Evolutionary conservation across 2,329 filamentous ascomycete genomes (phyloP).

Genomic region (Talaromyces sp.): DNA sequence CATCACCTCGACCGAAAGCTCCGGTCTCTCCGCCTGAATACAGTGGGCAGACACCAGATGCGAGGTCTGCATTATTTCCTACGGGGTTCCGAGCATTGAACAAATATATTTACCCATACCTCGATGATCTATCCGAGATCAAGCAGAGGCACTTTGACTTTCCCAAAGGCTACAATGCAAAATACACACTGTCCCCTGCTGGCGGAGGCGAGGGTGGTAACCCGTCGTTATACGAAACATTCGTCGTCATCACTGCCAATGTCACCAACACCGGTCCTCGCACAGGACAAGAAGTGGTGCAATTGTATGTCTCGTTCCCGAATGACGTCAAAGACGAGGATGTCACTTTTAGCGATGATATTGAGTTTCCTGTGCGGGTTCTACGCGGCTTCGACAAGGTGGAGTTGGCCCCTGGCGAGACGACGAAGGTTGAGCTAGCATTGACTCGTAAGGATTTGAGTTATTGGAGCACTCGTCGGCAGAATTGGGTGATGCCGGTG

Average conservation of each 20-base stretch:
- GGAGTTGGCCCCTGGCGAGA: slow-evolving; percentile 55
- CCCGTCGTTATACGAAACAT: slow-evolving; percentile 52
- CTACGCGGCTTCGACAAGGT: slow-evolving; percentile 74
- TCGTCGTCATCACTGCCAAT: slow-evolving; percentile 47
- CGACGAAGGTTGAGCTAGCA: slow-evolving; percentile 54
- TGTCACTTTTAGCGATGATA: slow-evolving; percentile 35
- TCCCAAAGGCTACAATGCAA: slow-evolving; percentile 56
- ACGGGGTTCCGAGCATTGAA: slow-evolving; percentile 58
- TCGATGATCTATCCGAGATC: slow-evolving; percentile 53
- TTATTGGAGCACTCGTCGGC: slow-evolving; percentile 65
- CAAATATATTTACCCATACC: slow-evolving; percentile 74
- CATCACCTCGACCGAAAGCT: slow-evolving; percentile 43
- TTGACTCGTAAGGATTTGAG: slow-evolving; percentile 69
- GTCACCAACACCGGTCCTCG: slow-evolving; percentile 52
- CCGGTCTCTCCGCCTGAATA: slow-evolving; percentile 55
- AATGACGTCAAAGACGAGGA: slow-evolving; percentile 32
- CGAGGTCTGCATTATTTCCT: slow-evolving; percentile 62
- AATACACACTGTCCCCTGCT: slow-evolving; percentile 57
- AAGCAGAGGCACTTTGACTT: slow-evolving; percentile 47
- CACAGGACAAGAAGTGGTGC: slow-evolving; percentile 52
- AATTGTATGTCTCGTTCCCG: slow-evolving; percentile 68
- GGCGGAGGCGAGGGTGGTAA: slow-evolving; percentile 61
- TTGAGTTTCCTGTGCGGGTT: slow-evolving; percentile 63
- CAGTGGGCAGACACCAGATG: slow-evolving; percentile 54
- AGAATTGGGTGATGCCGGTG: slow-evolving; percentile 67